A percentile compares a stretch with the other conserved stretches of the same genome.
Conservation (phyloP, 1,284 basidiomycete species). For the Malassezia obtusa region DNA sequence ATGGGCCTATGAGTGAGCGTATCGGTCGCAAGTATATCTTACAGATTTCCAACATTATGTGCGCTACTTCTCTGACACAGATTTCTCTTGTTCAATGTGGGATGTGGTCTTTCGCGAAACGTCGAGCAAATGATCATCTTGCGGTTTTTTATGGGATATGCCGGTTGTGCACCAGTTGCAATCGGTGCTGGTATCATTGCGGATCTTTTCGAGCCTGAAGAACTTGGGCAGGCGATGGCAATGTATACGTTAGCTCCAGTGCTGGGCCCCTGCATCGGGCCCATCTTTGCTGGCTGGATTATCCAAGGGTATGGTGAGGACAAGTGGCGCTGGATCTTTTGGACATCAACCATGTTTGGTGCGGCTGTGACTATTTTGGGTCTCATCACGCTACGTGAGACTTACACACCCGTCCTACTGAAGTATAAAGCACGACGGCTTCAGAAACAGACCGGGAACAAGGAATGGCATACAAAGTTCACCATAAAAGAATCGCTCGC, state of each 20-base stretch:
- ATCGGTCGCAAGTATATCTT: slow-evolving; percentile 13
- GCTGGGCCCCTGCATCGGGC: slow-evolving; percentile 29
- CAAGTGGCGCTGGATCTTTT: slow-evolving; percentile 32
- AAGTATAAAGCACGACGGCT: slow-evolving; percentile 49
- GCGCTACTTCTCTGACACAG: background rate
- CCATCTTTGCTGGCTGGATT: slow-evolving; percentile 26
- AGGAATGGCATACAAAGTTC: slow-evolving; percentile 28
- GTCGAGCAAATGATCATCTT: slow-evolving; percentile 25
- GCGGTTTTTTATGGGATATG: slow-evolving; percentile 34
- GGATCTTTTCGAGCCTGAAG: slow-evolving; percentile 62
- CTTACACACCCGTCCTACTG: slow-evolving; percentile 46
- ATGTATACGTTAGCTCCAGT: slow-evolving; percentile 56
- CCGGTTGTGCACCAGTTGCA: slow-evolving; percentile 38
- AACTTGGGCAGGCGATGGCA: slow-evolving; percentile 26
- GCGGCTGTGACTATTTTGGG: slow-evolving; percentile 26
- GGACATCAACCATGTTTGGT: slow-evolving; percentile 26
- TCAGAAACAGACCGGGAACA: slow-evolving; percentile 49
- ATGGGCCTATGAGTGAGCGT: slow-evolving; percentile 10
- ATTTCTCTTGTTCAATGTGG: slow-evolving; percentile 17
- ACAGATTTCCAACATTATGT: slow-evolving; percentile 5
- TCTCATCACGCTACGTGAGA: slow-evolving; percentile 37
- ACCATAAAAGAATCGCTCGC: slow-evolving; percentile 34
- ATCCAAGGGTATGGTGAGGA: slow-evolving; percentile 18
- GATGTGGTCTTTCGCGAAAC: slow-evolving; percentile 19
- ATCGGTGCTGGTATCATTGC: slow-evolving; percentile 58